Base-by-base conservation (phyloP, 441 rosid genomes). In the Gossypium gossypioides region DNA sequence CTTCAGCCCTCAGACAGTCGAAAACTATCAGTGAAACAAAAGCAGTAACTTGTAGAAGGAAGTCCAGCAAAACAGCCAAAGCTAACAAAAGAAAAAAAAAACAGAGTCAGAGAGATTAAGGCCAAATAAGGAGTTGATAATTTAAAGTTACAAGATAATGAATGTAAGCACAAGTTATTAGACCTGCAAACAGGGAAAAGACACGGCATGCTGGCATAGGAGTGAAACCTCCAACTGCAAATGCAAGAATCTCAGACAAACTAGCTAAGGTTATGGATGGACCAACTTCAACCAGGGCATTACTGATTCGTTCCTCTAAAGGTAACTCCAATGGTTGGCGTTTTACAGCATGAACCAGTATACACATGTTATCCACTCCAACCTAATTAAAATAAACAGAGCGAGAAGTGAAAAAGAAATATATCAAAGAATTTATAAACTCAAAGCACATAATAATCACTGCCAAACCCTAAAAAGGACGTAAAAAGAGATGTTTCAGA, bases 11-110 rank as follows among this genome's bases (percentile, higher is more conserved):
- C 84, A 79, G 71, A 78, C 88, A 88, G 86, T 95, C 99, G 58
- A 92, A 86, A 75, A 85, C 93, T 77, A 95, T 91, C 85, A 92
- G 83, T 54, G 99, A 95, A 76, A 91, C 99, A 81, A 95, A 95
- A 76, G 99, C 99, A 75, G 99, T 91, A 77, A 95, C 91, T 85
- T 95, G 97, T 60, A 95, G 91, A 69, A 95, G 87, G 81, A 95
- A 95, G 86, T 95, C 99, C 88, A 95, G 80, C 68, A 95, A 81
- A 74, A 95, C 97, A 58, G 99, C 97, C 81, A 95, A 74, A 21
- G 97, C 99, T 95, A 91, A 84, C 32, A 79, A 72, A 22, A 18
- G 21, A 29, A 68, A 76, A 71, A 7, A 72, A 48, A 74, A 22
- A 32, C 0, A 34, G 16, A 44, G 22, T 19, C 22, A 57, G 19